phyloP scores from a whole-genome alignment of 1,139 yeast genomes.

The Zygosaccharomyces pseudobailii region DNA sequence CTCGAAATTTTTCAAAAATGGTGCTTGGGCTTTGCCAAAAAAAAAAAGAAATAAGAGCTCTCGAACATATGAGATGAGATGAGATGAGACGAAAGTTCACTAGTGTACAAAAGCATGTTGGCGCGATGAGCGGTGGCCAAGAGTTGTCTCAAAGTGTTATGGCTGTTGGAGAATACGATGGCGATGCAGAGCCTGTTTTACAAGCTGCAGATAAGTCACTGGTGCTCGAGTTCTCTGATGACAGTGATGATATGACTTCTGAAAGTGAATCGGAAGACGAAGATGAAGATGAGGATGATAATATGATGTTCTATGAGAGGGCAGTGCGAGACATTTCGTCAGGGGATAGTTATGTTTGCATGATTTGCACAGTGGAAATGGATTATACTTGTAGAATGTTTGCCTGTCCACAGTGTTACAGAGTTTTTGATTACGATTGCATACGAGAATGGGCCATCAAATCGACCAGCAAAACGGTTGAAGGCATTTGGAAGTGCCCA shows the following conservation, averaged over 20 bases:
- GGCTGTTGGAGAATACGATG: not conserved
- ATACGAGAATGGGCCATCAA: constrained; percentile 76
- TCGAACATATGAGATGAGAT: not conserved
- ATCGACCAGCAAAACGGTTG: constrained; percentile 59
- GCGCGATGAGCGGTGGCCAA: not conserved
- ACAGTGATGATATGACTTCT: constrained; percentile 6
- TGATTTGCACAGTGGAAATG: constrained; percentile 80
- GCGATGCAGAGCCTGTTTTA: not conserved
- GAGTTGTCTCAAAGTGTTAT: not conserved
- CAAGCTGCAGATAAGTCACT: constrained; percentile 10
- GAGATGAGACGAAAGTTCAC: constrained; percentile 3
- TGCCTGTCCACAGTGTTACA: constrained; percentile 66
- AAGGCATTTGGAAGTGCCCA: constrained; percentile 79
- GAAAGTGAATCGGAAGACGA: constrained; percentile 3
- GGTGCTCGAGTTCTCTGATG: constrained; percentile 15
- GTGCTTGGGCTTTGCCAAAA: constrained; percentile 12
- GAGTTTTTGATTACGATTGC: constrained; percentile 80
- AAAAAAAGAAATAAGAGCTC: not conserved
- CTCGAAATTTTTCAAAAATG: constrained; percentile 1
- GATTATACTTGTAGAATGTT: constrained; percentile 64
- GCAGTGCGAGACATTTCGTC: constrained; percentile 40
- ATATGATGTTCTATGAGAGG: constrained; percentile 30
- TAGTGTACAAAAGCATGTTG: not conserved
- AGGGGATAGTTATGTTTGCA: constrained; percentile 66
- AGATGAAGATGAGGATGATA: constrained; percentile 14